Base-by-base conservation (phyloP, 441 rosid genomes). In the Macaranga tanarius region DNA sequence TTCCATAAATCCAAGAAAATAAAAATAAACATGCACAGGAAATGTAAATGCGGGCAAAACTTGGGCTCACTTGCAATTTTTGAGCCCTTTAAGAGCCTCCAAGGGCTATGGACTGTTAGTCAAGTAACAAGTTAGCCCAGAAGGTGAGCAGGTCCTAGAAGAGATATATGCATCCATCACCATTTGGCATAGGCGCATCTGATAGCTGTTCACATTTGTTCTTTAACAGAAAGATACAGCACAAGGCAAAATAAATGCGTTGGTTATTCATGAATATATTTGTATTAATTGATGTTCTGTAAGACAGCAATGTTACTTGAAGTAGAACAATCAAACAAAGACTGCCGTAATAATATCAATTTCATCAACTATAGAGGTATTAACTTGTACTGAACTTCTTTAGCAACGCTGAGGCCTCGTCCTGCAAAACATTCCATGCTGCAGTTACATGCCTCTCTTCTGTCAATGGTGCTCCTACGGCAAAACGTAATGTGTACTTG, bases 401-500 rank as follows among this genome's bases (percentile, higher is more conserved):
- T 6, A 85, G 75, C 79, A 91, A 79, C 80, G 82, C 47, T 60
- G 90, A 82, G 65, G 95, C 92, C 79, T 87, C 75, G 7, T 80
- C 88, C 84, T 90, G 91, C 71, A 91, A 71, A 71, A 86, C 77
- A 75, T 86, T 82, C 95, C 97, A 93, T 56, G 98, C 89, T 56
- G 81, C 93, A 66, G 75, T 80, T 57, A 93, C 87, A 65, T 92
- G 99, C 74, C 85, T 86, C 79, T 85, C 92, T 77, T 90, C 97
- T 1, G 95, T 94, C 85, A 92, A 71, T 62, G 97, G 92, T 15
- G 95, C 97, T 52, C 97, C 97, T 13, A 92, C 85, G 0, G 92
- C 94, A 52, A 90, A 87, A 13, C 97, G 87, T 25, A 92, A 79
- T 15, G 88, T 78, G 76, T 85, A 85, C 16, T 62, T 86, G 7